A percentile compares a stretch with the other conserved stretches of the same genome.
Conservation (phyloP, 2,329 filamentous ascomycete species). For the Whalleya microplaca region DNA sequence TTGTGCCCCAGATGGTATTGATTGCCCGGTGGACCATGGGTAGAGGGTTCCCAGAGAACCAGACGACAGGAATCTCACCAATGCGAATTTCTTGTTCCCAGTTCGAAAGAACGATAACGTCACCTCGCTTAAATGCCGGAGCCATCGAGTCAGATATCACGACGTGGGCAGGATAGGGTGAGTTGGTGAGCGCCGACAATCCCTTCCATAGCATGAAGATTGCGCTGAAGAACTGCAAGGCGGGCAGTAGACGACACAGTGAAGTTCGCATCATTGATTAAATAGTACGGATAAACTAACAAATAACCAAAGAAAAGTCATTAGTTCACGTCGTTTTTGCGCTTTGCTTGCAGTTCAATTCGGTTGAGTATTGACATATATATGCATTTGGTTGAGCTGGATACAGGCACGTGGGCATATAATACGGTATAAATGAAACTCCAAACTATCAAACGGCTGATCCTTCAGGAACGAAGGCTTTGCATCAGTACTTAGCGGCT, state of each 20-base stretch:
- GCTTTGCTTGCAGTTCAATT: not conserved
- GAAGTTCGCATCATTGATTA: not conserved
- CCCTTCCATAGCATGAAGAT: constrained; percentile 31
- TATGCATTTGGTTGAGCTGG: not conserved
- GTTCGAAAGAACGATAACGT: constrained; percentile 31
- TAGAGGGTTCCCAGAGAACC: constrained; percentile 25
- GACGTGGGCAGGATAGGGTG: constrained; percentile 22
- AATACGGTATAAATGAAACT: not conserved
- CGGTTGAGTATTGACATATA: not conserved
- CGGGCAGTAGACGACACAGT: not conserved
- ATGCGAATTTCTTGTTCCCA: constrained; percentile 9
- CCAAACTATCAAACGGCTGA: not conserved
- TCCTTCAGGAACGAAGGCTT: not conserved
- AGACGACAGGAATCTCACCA: constrained; percentile 35
- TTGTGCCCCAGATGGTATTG: constrained; percentile 11
- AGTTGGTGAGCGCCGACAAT: constrained; percentile 20
- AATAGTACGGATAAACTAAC: not conserved
- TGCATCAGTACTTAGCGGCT: not conserved
- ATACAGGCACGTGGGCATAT: not conserved
- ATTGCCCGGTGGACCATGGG: constrained; percentile 34
- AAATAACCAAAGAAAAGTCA: not conserved
- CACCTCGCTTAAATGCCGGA: constrained; percentile 32
- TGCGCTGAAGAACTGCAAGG: constrained; percentile 11
- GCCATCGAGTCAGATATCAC: constrained; percentile 34
- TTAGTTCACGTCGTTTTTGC: no score